Evolutionary conservation across 306 rosid species (phyloP).

Genomic region (Sechiopsis laciniata): DNA sequence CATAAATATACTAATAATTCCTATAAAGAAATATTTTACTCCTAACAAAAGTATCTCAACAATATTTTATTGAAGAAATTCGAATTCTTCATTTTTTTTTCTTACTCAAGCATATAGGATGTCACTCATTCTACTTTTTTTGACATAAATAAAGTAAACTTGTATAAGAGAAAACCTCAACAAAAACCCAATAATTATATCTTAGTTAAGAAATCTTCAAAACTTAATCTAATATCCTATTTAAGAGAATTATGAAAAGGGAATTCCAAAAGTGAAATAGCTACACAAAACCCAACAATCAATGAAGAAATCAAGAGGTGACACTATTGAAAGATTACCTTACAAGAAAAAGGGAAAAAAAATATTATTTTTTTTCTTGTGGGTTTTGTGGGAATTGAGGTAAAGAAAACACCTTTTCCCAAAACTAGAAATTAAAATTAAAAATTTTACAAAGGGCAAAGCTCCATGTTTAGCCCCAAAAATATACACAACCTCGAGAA

Average conservation of each 20-base stretch:
- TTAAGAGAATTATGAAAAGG: background rate
- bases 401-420: conserved; percentile 13
- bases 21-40: no score
- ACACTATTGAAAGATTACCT: background rate
- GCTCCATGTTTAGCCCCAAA: conserved; percentile 35
- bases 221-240: no score
- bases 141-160: no score
- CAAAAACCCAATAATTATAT: no score
- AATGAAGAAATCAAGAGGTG: background rate
- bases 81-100: no score
- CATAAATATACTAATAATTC: no score
- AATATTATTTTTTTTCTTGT: background rate
- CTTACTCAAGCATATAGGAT: no score
- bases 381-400: conserved; percentile 8
- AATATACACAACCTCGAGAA: conserved; percentile 33
- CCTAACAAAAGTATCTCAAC: no score
- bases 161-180: no score
- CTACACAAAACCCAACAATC: background rate
- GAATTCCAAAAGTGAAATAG: background rate
- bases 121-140: no score
- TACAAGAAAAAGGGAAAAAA: background rate
- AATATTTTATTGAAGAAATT: no score
- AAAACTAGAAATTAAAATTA: background rate
- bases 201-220: no score
- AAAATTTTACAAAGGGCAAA: conserved; percentile 5